phyloP scores from a whole-genome alignment of 495 filamentous ascomycete species.

The Monascus purpureus region DNA sequence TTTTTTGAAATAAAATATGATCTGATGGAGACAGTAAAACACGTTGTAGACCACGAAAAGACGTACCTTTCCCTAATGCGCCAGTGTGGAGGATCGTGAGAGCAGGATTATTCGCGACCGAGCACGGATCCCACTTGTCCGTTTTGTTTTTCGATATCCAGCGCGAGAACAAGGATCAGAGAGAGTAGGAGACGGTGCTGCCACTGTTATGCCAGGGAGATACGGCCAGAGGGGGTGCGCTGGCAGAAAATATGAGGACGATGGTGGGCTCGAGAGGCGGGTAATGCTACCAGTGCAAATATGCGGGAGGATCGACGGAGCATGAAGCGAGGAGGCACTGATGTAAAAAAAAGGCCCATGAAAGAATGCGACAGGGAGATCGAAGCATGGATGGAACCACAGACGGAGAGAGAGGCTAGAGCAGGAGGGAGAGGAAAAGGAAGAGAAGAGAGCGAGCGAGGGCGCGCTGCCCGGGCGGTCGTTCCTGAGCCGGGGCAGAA shows the following conservation, averaged over 20 bases:
- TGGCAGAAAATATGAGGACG: slow-evolving; percentile 10
- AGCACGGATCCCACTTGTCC: no score
- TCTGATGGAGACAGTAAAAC: no score
- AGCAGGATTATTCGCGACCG: no score
- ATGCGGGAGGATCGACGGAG: slow-evolving; percentile 16
- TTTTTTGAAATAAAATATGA: no score
- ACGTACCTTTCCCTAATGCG: slow-evolving; percentile 35
- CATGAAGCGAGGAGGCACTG: slow-evolving; percentile 12
- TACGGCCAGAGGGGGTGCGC: no score
- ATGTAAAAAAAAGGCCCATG: slow-evolving; percentile 4
- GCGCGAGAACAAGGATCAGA: no score
- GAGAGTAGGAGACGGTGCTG: no score
- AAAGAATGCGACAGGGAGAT: neutral
- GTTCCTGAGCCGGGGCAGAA: no score
- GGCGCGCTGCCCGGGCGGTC: neutral
- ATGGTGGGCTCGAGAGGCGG: slow-evolving; percentile 25
- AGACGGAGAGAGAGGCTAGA: neutral
- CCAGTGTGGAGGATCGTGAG: no score
- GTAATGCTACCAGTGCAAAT: slow-evolving; percentile 21
- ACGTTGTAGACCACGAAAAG: slow-evolving; percentile 12
- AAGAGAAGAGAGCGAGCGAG: slow-evolving; percentile 2
- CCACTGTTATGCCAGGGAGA: no score
- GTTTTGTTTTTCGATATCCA: no score
- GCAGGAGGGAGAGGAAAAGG: slow-evolving; percentile 1
- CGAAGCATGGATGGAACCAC: neutral